phyloP scores from a whole-genome alignment of 495 filamentous ascomycete genomes.

The Lophiotrema nucula region DNA sequence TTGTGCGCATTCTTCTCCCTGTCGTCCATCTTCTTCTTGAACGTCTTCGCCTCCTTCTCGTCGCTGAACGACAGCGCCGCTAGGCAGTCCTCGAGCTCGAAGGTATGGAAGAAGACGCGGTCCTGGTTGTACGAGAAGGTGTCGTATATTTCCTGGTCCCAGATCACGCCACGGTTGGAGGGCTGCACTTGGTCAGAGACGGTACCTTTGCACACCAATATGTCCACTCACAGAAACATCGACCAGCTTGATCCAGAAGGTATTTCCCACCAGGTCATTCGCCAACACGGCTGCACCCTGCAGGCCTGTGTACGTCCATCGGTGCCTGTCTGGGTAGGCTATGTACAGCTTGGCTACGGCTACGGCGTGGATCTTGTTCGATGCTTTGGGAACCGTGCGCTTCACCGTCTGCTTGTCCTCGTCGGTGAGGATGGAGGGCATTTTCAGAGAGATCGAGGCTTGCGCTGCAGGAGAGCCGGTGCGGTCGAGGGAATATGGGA shows the following conservation, averaged over 20 bases:
- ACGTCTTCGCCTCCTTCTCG: conserved; percentile 93
- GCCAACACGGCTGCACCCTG: conserved; percentile 92
- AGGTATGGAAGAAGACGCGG: conserved; percentile 93
- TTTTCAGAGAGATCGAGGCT: conserved; percentile 41
- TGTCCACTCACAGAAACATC: conserved; percentile 77
- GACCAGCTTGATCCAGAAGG: conserved; percentile 95
- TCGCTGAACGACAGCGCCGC: conserved; percentile 89
- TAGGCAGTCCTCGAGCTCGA: conserved; percentile 87
- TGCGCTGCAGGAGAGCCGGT: not conserved
- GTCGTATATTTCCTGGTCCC: conserved; percentile 98
- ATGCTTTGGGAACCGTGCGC: conserved; percentile 81
- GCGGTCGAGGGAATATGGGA: not conserved
- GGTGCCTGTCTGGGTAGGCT: conserved; percentile 78
- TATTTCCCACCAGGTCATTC: conserved; percentile 90
- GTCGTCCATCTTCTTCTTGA: conserved; percentile 92
- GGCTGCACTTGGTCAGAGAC: conserved; percentile 50
- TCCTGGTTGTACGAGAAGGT: conserved; percentile 93
- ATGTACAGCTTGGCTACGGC: conserved; percentile 93
- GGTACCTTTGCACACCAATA: not conserved
- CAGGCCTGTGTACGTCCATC: conserved; percentile 92
- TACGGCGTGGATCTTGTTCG: conserved; percentile 93
- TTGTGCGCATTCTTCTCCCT: conserved; percentile 91
- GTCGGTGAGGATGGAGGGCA: conserved; percentile 87
- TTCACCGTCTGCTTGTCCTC: conserved; percentile 93
- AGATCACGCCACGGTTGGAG: conserved; percentile 82